Conservation (phyloP, 257 asterid species). For the Nicotiana paniculata region DNA sequence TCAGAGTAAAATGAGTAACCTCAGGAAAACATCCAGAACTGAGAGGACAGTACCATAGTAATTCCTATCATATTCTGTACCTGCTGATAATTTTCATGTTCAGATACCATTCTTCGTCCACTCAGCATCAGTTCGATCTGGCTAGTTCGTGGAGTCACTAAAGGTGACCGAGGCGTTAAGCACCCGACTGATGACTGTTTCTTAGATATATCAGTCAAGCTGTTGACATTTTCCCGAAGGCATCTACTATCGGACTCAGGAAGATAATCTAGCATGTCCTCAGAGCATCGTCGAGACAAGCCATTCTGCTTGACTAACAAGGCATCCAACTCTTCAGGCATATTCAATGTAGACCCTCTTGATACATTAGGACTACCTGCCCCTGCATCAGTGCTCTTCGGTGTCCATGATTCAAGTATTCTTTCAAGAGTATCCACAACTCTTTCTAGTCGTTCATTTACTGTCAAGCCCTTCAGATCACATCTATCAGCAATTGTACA, state of each 20-base stretch:
- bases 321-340: conserved; percentile 42
- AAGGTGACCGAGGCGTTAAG: conserved; percentile 89
- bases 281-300: conserved; percentile 41
- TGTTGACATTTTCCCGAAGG: conserved; percentile 36
- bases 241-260: conserved; percentile 39
- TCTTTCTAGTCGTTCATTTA: conserved; percentile 83
- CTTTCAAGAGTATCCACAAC: conserved; percentile 80
- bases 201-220: conserved; percentile 37
- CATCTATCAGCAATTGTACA: conserved; percentile 96
- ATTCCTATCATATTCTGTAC: conserved; percentile 25
- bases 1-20: background rate
- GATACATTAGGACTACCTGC: conserved; percentile 51
- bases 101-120: conserved; percentile 63
- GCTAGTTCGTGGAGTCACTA: conserved; percentile 70
- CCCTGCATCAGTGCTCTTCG: conserved; percentile 41
- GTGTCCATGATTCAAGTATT: conserved; percentile 78
- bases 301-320: conserved; percentile 38
- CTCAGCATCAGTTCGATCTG: conserved; percentile 71
- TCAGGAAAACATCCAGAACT: background rate
- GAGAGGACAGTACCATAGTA: background rate
- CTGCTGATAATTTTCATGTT: conserved; percentile 84
- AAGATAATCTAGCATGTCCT: conserved; percentile 43
- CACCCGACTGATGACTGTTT: conserved; percentile 61
- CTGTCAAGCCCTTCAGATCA: conserved; percentile 85
- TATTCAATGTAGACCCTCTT: conserved; percentile 33